phyloP scores from a whole-genome alignment of 2,329 filamentous ascomycete species.

The Penicillium sp. region DNA sequence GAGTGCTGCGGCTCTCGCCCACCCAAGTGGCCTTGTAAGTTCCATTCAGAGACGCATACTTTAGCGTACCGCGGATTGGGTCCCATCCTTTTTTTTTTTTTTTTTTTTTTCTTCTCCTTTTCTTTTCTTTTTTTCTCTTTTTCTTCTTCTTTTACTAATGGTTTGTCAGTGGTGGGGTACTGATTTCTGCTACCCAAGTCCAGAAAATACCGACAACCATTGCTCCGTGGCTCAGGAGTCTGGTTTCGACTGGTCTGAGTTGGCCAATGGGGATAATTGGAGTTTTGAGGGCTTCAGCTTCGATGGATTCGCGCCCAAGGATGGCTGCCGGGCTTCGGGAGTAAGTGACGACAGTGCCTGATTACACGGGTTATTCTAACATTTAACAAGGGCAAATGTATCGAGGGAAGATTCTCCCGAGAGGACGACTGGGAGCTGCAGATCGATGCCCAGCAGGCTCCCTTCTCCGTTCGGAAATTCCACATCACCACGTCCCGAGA shows the following conservation, averaged over 20 bases:
- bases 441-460: slow-evolving; percentile 26
- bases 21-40: slow-evolving; percentile 46
- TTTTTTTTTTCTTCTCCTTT: too few species aligned
- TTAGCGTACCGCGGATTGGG: too few species aligned
- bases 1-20: slow-evolving; percentile 38
- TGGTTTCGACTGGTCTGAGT: slow-evolving; percentile 70
- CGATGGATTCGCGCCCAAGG: slow-evolving; percentile 67
- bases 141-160: neutral
- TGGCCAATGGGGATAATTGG: slow-evolving; percentile 60
- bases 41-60: too few species aligned
- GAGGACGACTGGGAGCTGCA: slow-evolving; percentile 40
- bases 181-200: slow-evolving; percentile 61
- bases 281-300: slow-evolving; percentile 71
- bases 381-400: slow-evolving; percentile 55
- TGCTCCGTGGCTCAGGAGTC: slow-evolving; percentile 65
- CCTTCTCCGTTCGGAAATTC: slow-evolving; percentile 72
- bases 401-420: slow-evolving; percentile 59
- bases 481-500: slow-evolving; percentile 72
- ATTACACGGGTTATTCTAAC: slow-evolving; percentile 4
- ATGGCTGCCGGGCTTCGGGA: slow-evolving; percentile 43
- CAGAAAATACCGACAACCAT: slow-evolving; percentile 71
- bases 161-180: slow-evolving; percentile 46
- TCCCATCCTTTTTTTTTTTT: too few species aligned
- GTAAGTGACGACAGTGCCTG: slow-evolving; percentile 39
- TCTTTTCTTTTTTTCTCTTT: too few species aligned